phyloP scores from a whole-genome alignment of 495 filamentous ascomycete genomes.

The Corynascus novoguineensis region DNA sequence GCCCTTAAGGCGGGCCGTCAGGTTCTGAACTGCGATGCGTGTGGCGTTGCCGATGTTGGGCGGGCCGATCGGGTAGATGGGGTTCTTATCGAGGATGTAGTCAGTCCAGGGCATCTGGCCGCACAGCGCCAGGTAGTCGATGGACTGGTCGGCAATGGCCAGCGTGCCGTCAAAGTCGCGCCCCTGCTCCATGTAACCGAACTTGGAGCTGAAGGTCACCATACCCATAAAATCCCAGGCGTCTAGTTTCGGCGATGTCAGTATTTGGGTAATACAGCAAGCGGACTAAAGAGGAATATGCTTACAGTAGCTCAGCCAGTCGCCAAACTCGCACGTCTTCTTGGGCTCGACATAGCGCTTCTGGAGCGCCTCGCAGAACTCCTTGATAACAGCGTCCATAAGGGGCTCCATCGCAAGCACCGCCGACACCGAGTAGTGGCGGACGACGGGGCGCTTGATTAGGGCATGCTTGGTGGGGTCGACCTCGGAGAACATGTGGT shows the following conservation, averaged over 20 bases:
- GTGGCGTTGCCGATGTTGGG: slow-evolving; percentile 23
- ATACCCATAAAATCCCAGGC: slow-evolving; percentile 44
- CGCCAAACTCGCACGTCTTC: slow-evolving; percentile 20
- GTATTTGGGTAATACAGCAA: not conserved
- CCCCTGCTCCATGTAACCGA: slow-evolving; percentile 27
- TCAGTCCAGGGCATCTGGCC: slow-evolving; percentile 33
- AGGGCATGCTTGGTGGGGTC: slow-evolving; percentile 31
- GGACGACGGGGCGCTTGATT: slow-evolving; percentile 35
- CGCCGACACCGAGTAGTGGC: slow-evolving; percentile 33
- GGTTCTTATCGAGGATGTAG: slow-evolving; percentile 29
- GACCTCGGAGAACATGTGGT: slow-evolving; percentile 35
- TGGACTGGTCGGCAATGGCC: slow-evolving; percentile 17
- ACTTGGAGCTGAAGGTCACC: slow-evolving; percentile 37
- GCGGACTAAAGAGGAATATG: not conserved
- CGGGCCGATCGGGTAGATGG: slow-evolving; percentile 19
- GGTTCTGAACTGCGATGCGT: slow-evolving; percentile 19
- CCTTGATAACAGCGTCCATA: slow-evolving; percentile 32
- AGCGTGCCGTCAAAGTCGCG: slow-evolving; percentile 26
- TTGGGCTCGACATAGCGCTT: slow-evolving; percentile 21
- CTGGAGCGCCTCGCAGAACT: slow-evolving; percentile 28
- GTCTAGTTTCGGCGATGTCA: slow-evolving; percentile 9
- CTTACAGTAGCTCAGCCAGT: slow-evolving; percentile 28
- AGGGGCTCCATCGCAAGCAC: slow-evolving; percentile 32
- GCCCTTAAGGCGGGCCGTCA: slow-evolving; percentile 21
- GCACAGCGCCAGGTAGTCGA: slow-evolving; percentile 24